Evolutionary conservation across 163 green algal genomes (phyloP), one percentile per base, ranked within the genome.

Genomic region (Chlorella variabilis): DNA sequence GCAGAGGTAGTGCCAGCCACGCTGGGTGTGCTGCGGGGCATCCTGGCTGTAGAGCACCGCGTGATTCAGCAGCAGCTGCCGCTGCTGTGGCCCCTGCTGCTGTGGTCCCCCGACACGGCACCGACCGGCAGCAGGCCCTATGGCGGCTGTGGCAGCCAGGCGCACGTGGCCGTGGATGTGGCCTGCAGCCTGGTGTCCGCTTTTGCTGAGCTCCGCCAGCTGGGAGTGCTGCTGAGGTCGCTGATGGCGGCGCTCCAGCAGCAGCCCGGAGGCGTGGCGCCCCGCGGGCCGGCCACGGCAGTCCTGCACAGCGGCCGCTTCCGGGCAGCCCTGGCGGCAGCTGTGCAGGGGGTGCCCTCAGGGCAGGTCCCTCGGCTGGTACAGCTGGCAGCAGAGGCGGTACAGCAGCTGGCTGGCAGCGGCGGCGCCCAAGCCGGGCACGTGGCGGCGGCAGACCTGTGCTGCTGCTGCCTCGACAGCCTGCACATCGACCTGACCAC

Each of bases 1-100:
- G 70, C 36, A 18, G n/a, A 41, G 4, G 48, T 75, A 51, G 54
- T 80, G 33, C 65, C 33, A 3, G 84, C 81, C 7, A 59, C 81
- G 2, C 71, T 83, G 33, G 58, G 29, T 8, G 82, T 88, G 38
- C 59, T 93, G 67, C 82, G 70, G 36, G 86, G 84, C 25, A 39
- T 93, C 25, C 69, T 93, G 59, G 83, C 85, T 3, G 69, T 93
- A 76, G 89, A 93, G 70, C 89, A 93, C 82, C 75, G 88, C 2
- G 82, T 84, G 20, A 63, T 92, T 25, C 78, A 85, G 59, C 45
- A 73, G 11, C 84, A 88, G 29, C 75, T 92, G 73, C 78, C 83
- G 2, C 1, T 48, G 9, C 58, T 93, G n/a, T 93, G 88, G 89
- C 58, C 70, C 0, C 82, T 93, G 33, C 59, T 93, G 13, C 90